Evolutionary conservation across 345 rosid species (phyloP).

Genomic region (Syzygium aromaticum): DNA sequence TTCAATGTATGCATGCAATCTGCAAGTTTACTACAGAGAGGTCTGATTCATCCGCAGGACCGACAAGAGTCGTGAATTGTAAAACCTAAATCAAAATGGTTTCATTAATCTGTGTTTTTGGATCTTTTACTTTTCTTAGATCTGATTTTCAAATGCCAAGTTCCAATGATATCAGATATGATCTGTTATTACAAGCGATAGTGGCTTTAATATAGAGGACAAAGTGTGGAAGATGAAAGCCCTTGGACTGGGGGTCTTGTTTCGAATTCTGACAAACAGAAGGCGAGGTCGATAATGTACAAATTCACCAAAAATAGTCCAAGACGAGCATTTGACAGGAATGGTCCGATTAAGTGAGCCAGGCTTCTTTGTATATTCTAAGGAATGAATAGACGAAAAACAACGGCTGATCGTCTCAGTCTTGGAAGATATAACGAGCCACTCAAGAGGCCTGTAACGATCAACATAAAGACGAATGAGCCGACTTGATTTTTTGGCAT

Average conservation of each 20-base stretch:
- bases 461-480: neutral
- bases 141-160: neutral
- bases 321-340: conserved; percentile 47
- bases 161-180: neutral
- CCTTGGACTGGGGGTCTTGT: neutral
- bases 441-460: neutral
- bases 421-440: neutral
- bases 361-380: neutral
- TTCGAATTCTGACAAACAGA: neutral
- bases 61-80: neutral
- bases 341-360: conserved; percentile 42
- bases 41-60: neutral
- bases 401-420: neutral
- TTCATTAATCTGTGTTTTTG: neutral
- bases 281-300: neutral
- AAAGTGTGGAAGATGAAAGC: neutral
- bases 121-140: neutral
- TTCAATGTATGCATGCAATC: conserved; percentile 52
- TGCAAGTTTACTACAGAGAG: neutral
- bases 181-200: neutral
- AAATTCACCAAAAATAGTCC: conserved; percentile 46
- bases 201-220: neutral
- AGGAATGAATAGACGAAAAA: neutral
- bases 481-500: neutral
- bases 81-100: neutral